Base-by-base conservation (phyloP, 1,284 basidiomycete species). In the Moniliophthora roreri region DNA sequence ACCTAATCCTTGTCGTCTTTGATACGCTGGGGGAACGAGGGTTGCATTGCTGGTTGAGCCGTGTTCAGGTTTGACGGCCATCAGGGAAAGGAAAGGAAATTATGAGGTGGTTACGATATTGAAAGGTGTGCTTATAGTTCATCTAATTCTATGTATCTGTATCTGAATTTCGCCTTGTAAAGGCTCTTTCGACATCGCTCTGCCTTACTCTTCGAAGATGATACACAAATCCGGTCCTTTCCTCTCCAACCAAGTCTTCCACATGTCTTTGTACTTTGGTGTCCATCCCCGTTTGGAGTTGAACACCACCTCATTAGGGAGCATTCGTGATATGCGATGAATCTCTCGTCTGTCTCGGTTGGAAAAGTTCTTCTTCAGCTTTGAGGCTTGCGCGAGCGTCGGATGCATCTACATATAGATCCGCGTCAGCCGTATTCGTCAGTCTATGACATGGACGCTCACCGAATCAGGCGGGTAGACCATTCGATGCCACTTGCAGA, bases 401-500 rank as follows among this genome's bases (percentile, higher is more conserved):
- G 57, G 57, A 51, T 58, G 59, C 40, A 48, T 21, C 59, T 60
- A 26, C n/a, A 8, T 42, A 16, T 28, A 4, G 9, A 15, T 2
- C 10, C 23, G 32, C 16, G 16, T 9, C 21, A 47, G 16, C 38
- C 8, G 37, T 26, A n/a, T 3, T n/a, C 2, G 9, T 26, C 8
- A 32, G 32, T 24, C 2, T 24, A 20, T 36, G 16, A 10, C 18
- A 11, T 23, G 11, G 5, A 36, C 8, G 51, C 58, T 49, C 41
- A 61, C 61, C 24, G 53, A 52, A 18, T 58, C 60, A 13, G 55
- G 44, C 24, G 44, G 54, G 38, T 55, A 60, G 13, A 60, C 58
- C 60, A 63, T 61, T n/a, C 58, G 48, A 50, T 61, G 54, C 61
- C 61, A 63, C 51, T 59, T 60, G 26, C 53, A 58, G 10, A 63